These are phyloP conservation scores for Picea abies DNA, from an alignment of 83 land plant genomes.

Conservation along the genomic window DNA sequence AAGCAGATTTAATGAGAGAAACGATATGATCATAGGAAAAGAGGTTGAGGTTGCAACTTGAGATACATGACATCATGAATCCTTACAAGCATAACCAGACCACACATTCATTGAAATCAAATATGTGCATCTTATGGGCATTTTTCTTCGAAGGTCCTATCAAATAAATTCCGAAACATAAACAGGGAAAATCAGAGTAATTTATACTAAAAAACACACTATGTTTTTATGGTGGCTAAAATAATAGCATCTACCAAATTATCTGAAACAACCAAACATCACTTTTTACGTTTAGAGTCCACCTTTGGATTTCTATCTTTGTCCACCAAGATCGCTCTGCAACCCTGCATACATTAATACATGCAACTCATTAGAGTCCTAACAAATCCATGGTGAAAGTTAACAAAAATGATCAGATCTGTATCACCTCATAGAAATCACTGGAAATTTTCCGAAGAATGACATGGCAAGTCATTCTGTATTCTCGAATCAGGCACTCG, in stretches of 20 bases:
- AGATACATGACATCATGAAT: not conserved
- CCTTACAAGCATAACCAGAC: not conserved
- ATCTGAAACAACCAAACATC: not conserved
- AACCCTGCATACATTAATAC: constrained; percentile 44
- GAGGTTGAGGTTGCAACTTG: not conserved
- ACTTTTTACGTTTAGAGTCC: not conserved
- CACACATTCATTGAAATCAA: not conserved
- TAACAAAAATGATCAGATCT: not conserved
- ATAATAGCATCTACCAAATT: not conserved
- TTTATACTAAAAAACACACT: not conserved
- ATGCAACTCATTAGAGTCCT: not conserved
- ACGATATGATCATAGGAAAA: not conserved
- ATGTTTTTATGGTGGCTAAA: not conserved
- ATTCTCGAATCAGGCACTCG: constrained; percentile 65
- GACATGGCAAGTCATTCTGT: constrained; percentile 57
- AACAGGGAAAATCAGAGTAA: not conserved
- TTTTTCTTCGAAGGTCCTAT: not conserved
- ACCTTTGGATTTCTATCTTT: constrained; percentile 83
- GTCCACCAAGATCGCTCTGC: constrained; percentile 67
- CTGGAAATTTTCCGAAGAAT: constrained; percentile 42
- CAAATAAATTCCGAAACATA: not conserved
- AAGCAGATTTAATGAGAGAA: not conserved
- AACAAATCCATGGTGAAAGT: not conserved
- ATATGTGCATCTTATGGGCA: not conserved
- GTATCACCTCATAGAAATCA: constrained; percentile 63